A percentile compares a stretch with the other conserved stretches of the same genome.
phyloP scores from a whole-genome alignment of 805 yeast species.

The Hanseniaspora lachancei region DNA sequence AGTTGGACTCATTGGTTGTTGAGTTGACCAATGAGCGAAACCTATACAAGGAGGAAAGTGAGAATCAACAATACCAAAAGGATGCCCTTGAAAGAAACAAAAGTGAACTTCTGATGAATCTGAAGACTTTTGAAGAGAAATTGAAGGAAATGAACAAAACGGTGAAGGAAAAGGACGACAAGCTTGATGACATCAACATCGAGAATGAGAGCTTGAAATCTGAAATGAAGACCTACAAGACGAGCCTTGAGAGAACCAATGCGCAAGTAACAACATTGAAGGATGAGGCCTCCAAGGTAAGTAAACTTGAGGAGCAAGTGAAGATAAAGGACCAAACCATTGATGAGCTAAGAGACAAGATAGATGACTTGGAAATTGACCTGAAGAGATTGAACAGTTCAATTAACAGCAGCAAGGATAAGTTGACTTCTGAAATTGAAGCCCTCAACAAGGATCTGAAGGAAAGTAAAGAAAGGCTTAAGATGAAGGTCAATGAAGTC shows the following conservation, averaged over 20 bases:
- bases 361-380: conserved; percentile 5
- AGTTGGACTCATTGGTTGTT: not conserved
- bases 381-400: conserved; percentile 1
- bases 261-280: conserved; percentile 10
- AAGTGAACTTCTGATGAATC: conserved; percentile 15
- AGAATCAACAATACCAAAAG: conserved; percentile 13
- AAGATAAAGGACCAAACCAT: not conserved
- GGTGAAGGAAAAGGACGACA: not conserved
- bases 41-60: conserved; percentile 17
- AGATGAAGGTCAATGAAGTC: conserved; percentile 14
- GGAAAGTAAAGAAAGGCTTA: conserved; percentile 15
- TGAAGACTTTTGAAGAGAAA: conserved; percentile 12
- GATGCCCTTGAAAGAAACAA: conserved; percentile 4
- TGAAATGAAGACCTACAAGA: not conserved
- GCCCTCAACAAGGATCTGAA: conserved; percentile 15
- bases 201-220: not conserved
- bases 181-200: not conserved
- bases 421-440: conserved; percentile 9
- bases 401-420: conserved; percentile 13
- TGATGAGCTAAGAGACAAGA: not conserved
- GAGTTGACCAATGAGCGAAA: conserved; percentile 10
- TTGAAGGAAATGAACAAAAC: not conserved
- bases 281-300: conserved; percentile 12
- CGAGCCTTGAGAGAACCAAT: conserved; percentile 2
- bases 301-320: conserved; percentile 10